Base-by-base conservation (phyloP, 495 filamentous ascomycete species). In the Cryomyces antarcticus region DNA sequence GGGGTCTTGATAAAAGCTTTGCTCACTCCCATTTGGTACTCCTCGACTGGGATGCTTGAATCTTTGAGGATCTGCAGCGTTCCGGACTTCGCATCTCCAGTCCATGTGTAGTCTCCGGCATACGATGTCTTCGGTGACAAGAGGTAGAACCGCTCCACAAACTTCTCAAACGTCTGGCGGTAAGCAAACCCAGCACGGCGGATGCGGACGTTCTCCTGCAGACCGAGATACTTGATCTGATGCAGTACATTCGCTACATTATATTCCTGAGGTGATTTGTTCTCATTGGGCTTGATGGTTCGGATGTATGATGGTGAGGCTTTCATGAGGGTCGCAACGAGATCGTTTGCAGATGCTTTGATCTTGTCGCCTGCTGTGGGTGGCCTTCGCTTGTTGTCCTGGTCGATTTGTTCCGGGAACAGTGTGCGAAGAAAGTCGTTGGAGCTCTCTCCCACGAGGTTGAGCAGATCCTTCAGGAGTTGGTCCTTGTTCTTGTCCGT, bases 401-500 rank as follows among this genome's bases (percentile, higher is more conserved):
- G 81, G 58, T 99, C 86, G 44, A 99, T 82, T 60, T 94, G 72
- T 43, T 94, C 62, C 28, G 92, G 92, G 68, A 99, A 99, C 6
- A 99, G 52, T 0, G 69, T 72, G 51, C 87, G 87, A 28, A 96
- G 62, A 52, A 96, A 96, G 12, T 62, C 57, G 62, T 96, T 99
- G 41, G 70, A 67, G 56, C 84, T 93, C 51, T 73, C 73, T 41
- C 77, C 80, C 51, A 92, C 80, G 35, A 99, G 69, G 54, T 85
- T 88, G 41, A 95, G 70, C 30, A 99, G 62, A 50, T 94, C 92
- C 64, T 96, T 99, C 39, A 96, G 65, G 39, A 99, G 68, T 56
- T 89, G 84, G 53, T 99, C 92, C 69, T 96, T 99, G 69, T 96
- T 99, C 69, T 96, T 99, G 55, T 99, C 92, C 4, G 92, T 99